phyloP scores from a whole-genome alignment of 441 rosid genomes.

The Populus hybrid region DNA sequence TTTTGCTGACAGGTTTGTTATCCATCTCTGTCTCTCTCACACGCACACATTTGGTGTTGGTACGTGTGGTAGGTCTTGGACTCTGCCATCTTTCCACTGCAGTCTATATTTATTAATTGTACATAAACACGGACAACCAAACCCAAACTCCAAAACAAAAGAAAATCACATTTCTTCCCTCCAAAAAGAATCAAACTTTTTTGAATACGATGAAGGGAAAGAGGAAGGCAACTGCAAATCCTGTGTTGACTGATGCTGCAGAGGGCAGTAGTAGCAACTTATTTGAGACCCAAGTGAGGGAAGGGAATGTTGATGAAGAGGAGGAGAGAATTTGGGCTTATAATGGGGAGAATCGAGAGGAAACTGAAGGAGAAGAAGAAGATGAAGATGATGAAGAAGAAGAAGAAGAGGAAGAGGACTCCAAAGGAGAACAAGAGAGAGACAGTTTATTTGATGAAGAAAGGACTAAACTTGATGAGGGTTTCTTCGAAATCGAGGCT shows the following conservation, averaged over 20 bases:
- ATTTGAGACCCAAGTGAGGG: background rate
- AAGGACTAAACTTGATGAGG: slow-evolving; percentile 82
- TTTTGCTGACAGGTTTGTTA: no score
- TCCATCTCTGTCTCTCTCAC: no score
- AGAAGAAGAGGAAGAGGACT: slow-evolving; percentile 27
- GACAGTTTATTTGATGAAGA: slow-evolving; percentile 41
- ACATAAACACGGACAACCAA: background rate
- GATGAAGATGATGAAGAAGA: slow-evolving; percentile 33
- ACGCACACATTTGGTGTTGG: background rate
- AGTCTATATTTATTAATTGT: background rate
- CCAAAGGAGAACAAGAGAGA: slow-evolving; percentile 31
- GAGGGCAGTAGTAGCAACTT: slow-evolving; percentile 19
- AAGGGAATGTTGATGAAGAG: slow-evolving; percentile 23
- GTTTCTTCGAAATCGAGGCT: slow-evolving; percentile 92
- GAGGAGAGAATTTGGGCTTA: slow-evolving; percentile 14
- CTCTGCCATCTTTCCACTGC: no score
- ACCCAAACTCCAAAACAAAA: background rate
- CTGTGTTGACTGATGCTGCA: slow-evolving; percentile 7
- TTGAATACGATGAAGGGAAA: slow-evolving; percentile 23
- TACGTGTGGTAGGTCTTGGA: no score
- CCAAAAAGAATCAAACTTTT: background rate
- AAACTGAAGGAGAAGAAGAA: slow-evolving; percentile 22
- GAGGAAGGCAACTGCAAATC: slow-evolving; percentile 19
- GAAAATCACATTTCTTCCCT: background rate
- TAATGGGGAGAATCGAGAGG: slow-evolving; percentile 23